Base-by-base conservation (phyloP, 805 yeast genomes). In the Brettanomyces custersianus region DNA sequence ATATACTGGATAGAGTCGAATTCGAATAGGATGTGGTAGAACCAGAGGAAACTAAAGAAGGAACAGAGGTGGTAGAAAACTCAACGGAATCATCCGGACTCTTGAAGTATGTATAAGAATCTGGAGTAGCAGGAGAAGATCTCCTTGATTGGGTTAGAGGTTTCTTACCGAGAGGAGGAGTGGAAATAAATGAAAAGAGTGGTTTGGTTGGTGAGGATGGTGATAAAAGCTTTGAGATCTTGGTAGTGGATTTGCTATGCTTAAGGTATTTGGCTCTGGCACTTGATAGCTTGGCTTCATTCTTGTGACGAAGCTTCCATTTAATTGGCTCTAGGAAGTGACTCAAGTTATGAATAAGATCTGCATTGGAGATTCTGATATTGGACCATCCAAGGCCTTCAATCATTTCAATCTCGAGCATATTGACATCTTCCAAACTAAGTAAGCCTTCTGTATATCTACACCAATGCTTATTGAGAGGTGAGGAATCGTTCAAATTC, bases 391-490 rank as follows among this genome's bases (percentile, higher is more conserved):
- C 80, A 39, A 90, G 70, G 43, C 85, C 75, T 34, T 72, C 74
- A 33, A 90, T 74, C 49, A 92, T 65, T 61, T 90, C 97, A 46
- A 88, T 70, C 62, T 90, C 98, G 51, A 94, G 82, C 44, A 87
- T 77, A 59, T 90, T 92, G 36, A 92, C 86, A 52, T 90, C 97
- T 17, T 68, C 68, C 26, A 83, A 63, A 8, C 77, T 55, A 41
- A 90, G 70, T 29, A 92, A 66, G 1, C 96, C 96, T 54, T 80
- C 79, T 3, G 97, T 88, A 65, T 90, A 88, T 41, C 75, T 70
- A 4, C 95, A 80, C 98, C 98, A 90, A 63, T 92, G 96, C 62
- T 82, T 88, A 63, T 90, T 90, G 55, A 90, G 71, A 29, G 98
- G 98, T 16, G 94, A 80, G 4, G 95, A 82, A 64, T 90, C 98